Percentiles rank a stretch among this genome's conserved stretches.
phyloP scores from a whole-genome alignment of 495 filamentous ascomycete genomes.

The Aspergillus nidulans region DNA sequence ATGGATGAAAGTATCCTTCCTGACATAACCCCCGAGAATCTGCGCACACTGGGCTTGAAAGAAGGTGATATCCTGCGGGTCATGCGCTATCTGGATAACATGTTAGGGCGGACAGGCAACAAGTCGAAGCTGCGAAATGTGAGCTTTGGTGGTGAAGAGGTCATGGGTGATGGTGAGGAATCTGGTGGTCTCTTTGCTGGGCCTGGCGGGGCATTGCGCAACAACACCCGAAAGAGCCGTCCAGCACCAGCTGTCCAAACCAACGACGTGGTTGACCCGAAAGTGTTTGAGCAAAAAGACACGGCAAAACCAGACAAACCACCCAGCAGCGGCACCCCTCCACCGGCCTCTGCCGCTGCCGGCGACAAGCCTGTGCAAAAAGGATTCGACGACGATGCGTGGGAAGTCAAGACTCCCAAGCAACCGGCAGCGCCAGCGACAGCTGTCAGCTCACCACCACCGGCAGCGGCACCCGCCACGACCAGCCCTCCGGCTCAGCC shows the following conservation, averaged over 20 bases:
- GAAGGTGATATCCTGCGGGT: conserved; percentile 96
- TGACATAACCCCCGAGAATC: conserved; percentile 74
- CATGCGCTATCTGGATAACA: conserved; percentile 82
- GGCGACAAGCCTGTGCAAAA: conserved; percentile 44
- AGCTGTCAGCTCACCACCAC: conserved; percentile 22
- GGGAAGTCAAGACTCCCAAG: conserved; percentile 92
- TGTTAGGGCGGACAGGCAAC: conserved; percentile 59
- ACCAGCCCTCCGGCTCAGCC: conserved; percentile 42
- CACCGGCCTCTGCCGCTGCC: conserved; percentile 21
- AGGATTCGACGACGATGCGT: conserved; percentile 96
- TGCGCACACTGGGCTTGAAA: conserved; percentile 83
- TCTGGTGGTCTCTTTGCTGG: conserved; percentile 84
- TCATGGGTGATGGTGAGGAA: conserved; percentile 48
- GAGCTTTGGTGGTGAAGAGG: conserved; percentile 56
- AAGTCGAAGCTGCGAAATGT: conserved; percentile 58
- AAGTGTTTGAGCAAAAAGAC: conserved; percentile 69
- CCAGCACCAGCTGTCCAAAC: conserved; percentile 81
- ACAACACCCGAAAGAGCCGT: conserved; percentile 92
- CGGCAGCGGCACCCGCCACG: conserved; percentile 32
- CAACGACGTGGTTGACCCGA: conserved; percentile 79
- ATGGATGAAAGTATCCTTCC: conserved; percentile 91
- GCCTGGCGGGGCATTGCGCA: conserved; percentile 78
- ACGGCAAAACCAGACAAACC: conserved; percentile 41
- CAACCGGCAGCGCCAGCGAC: conserved; percentile 37
- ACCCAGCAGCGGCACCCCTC: conserved; percentile 40